Base-by-base conservation (phyloP, 805 yeast species). In the Pichia membranifaciens region DNA sequence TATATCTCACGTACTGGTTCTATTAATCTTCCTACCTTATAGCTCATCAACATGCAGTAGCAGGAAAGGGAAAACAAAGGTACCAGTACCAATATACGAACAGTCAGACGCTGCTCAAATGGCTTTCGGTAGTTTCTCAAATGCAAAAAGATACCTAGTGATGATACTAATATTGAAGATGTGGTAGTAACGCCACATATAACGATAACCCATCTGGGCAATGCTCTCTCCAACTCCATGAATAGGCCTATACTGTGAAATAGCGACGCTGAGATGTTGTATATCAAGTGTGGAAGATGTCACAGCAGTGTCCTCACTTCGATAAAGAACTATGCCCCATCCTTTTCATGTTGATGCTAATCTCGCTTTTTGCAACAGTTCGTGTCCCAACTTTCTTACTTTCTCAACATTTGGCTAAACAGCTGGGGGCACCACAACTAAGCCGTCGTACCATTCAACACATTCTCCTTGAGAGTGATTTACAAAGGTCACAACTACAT, bases 1-100 rank as follows among this genome's bases (percentile, higher is more conserved):
- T 93, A 93, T 1, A 91, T 78, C 61, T 93, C 99, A 39, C 93
- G 72, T 0, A 86, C 57, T 0, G 96, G 95, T 55, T 85, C 93
- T 3, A 88, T 55, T 48, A 71, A 70, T 47, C 63, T 67, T 42
- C 73, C 79, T 28, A 69, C 51, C 4, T 55, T 54, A n/a, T 71
- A 78, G 62, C 71, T 67, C 16, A 70, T 67, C 18, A 82, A 71
- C 55, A 80, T 74, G 3, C 76, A 55, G 58, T 77, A 84, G 59
- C 96, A 84, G 10, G 88, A 73, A 0, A 82, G 51, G 5, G 95
- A 82, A 66, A 84, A 90, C 20, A 90, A 59, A 0, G 97, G 97
- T 1, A 90, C 84, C 54, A 91, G 78, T 39, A 88, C 53, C 53
- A 83, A 84, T 33, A 93, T 91, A 25, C 99, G 72, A 3, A 90